phyloP scores from a whole-genome alignment of 805 yeast genomes.

The Starmerella powellii region DNA sequence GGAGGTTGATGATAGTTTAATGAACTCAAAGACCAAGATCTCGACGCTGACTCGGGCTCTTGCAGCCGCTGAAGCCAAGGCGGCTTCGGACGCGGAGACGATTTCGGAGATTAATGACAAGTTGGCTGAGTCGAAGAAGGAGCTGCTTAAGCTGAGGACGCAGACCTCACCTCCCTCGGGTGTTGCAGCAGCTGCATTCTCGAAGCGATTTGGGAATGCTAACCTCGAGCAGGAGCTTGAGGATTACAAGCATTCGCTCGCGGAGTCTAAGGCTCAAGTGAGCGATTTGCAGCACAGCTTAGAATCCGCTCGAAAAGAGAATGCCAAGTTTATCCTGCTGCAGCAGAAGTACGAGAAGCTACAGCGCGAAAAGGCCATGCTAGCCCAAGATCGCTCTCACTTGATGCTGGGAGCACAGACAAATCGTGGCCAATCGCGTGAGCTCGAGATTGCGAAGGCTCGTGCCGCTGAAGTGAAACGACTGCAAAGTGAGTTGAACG shows the following conservation, averaged over 20 bases:
- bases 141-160: conserved; percentile 6
- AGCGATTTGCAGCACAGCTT: conserved; percentile 9
- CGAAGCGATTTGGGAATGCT: conserved; percentile 5
- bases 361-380: conserved; percentile 22
- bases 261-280: conserved; percentile 10
- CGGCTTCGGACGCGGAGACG: neutral
- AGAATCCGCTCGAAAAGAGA: conserved; percentile 5
- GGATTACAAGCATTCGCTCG: conserved; percentile 8
- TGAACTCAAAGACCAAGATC: neutral
- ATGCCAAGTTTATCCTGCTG: conserved; percentile 7
- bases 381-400: conserved; percentile 17
- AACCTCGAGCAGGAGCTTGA: conserved; percentile 15
- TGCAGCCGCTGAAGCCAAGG: neutral
- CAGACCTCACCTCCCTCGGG: neutral
- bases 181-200: neutral
- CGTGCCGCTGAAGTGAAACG: conserved; percentile 17
- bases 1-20: no score
- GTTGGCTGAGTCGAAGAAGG: conserved; percentile 1
- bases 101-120: neutral
- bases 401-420: conserved; percentile 15
- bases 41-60: neutral
- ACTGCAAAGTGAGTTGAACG: conserved; percentile 26
- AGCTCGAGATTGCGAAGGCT: conserved; percentile 18
- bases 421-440: conserved; percentile 10
- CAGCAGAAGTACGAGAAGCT: conserved; percentile 21